Percentiles rank a stretch among this genome's conserved stretches.
phyloP scores from a whole-genome alignment of 352 stramenopile species.

The Pythium brassicae region DNA sequence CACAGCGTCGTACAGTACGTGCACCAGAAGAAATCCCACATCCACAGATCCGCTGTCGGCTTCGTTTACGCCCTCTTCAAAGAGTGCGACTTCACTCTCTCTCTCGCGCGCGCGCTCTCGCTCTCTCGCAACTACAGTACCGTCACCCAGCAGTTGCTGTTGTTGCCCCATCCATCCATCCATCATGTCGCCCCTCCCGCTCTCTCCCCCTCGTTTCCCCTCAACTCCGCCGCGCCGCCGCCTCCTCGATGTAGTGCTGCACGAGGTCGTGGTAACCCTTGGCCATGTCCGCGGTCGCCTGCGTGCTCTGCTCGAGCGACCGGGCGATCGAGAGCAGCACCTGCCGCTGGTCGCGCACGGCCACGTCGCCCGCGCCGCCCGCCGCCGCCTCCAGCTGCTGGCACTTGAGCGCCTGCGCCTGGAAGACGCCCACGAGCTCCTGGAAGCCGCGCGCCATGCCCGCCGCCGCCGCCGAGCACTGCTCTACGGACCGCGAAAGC shows the following conservation, averaged over 20 bases:
- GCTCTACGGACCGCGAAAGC: constrained; percentile 41
- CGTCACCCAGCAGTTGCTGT: no score
- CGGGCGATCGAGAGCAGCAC: constrained; percentile 32
- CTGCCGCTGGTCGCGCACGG: constrained; percentile 18
- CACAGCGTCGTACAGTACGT: no score
- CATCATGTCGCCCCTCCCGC: no score
- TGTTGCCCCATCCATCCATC: no score
- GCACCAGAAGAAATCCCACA: no score
- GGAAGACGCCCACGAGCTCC: constrained; percentile 32
- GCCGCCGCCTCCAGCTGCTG: constrained; percentile 16
- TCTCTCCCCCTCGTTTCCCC: neutral
- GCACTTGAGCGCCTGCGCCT: constrained; percentile 24
- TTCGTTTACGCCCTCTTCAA: no score
- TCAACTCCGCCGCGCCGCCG: constrained; percentile 2
- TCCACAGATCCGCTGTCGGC: no score
- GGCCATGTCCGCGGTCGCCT: constrained; percentile 36
- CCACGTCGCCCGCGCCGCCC: constrained; percentile 1
- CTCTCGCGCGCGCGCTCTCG: no score
- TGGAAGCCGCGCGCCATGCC: constrained; percentile 40
- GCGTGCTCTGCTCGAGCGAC: constrained; percentile 42
- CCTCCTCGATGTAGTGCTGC: constrained; percentile 21
- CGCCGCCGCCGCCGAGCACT: constrained; percentile 40
- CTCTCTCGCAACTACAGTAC: no score
- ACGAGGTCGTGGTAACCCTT: constrained; percentile 37
- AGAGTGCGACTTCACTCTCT: no score